Percentiles rank a stretch among this genome's conserved stretches.
phyloP scores from a whole-genome alignment of 305 asterid genomes.

The Salvia sclarea region DNA sequence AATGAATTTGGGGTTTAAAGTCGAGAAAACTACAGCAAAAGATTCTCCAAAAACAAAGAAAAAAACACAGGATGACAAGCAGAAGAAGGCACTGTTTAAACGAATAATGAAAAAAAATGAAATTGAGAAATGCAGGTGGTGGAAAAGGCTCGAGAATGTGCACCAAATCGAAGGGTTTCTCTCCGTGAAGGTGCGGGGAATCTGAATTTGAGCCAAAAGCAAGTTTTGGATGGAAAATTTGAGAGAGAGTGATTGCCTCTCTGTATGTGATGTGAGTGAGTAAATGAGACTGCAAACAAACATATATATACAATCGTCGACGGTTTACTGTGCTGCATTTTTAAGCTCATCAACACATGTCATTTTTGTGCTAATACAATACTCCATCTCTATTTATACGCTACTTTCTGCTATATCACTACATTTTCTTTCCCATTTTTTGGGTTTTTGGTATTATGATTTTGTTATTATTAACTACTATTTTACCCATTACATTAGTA shows the following conservation, averaged over 20 bases:
- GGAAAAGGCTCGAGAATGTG: background rate
- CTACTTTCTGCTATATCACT: no score
- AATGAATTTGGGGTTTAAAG: background rate
- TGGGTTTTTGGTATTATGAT: no score
- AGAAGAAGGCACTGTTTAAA: background rate
- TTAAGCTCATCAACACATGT: no score
- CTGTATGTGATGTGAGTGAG: background rate
- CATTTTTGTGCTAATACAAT: background rate
- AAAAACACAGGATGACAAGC: background rate
- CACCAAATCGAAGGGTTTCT: slow-evolving; percentile 1
- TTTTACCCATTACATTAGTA: no score
- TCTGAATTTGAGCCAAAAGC: background rate
- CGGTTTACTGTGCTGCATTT: background rate
- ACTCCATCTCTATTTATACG: no score
- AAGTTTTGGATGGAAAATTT: background rate
- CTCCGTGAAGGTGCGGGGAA: background rate
- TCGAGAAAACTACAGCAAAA: background rate
- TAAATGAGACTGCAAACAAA: background rate
- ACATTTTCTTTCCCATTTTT: no score
- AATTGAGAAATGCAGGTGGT: background rate
- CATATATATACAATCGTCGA: background rate
- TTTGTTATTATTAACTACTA: no score
- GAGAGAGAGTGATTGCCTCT: background rate
- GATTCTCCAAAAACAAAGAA: background rate
- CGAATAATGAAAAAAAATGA: background rate